These are phyloP conservation scores for Phaseolus coccineus DNA, from an alignment of 331 rosid genomes.

Conservation along the genomic window DNA sequence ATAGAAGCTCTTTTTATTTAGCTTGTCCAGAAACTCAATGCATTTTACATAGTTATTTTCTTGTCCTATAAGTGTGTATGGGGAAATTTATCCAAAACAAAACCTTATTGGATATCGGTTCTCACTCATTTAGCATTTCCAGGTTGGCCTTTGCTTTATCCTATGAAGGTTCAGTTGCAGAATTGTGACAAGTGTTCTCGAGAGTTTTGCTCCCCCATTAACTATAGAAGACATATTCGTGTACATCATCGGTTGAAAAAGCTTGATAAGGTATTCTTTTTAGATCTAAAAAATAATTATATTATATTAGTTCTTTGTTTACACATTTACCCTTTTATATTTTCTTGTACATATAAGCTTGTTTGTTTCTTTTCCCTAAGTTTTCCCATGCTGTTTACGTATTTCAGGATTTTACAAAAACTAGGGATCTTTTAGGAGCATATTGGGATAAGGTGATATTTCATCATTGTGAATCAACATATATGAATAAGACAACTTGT, in stretches of 20 bases:
- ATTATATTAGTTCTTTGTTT: slow-evolving; percentile 26
- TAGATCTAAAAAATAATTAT: slow-evolving; percentile 31
- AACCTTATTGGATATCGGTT: slow-evolving; percentile 23
- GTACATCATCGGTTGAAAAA: slow-evolving; percentile 78
- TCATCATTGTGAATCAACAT: slow-evolving; percentile 35
- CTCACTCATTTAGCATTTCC: slow-evolving; percentile 62
- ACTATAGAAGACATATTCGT: slow-evolving; percentile 85
- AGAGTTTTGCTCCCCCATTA: slow-evolving; percentile 85
- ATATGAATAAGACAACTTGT: background rate
- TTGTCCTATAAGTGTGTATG: background rate
- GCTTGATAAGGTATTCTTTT: slow-evolving; percentile 72
- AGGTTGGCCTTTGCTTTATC: slow-evolving; percentile 87
- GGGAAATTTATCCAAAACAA: background rate
- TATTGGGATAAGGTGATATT: slow-evolving; percentile 90
- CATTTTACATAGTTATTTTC: background rate
- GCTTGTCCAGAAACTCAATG: background rate
- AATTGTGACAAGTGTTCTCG: slow-evolving; percentile 87
- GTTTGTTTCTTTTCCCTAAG: slow-evolving; percentile 27
- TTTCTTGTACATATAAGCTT: slow-evolving; percentile 6
- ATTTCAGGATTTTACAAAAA: slow-evolving; percentile 72
- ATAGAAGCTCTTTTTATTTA: background rate
- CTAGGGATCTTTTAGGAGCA: slow-evolving; percentile 72
- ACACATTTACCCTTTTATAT: slow-evolving; percentile 31
- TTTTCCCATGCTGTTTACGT: slow-evolving; percentile 42
- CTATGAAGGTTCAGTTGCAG: slow-evolving; percentile 77